Base-by-base conservation (phyloP, 2,329 filamentous ascomycete genomes). In the Ophiostoma sp. region DNA sequence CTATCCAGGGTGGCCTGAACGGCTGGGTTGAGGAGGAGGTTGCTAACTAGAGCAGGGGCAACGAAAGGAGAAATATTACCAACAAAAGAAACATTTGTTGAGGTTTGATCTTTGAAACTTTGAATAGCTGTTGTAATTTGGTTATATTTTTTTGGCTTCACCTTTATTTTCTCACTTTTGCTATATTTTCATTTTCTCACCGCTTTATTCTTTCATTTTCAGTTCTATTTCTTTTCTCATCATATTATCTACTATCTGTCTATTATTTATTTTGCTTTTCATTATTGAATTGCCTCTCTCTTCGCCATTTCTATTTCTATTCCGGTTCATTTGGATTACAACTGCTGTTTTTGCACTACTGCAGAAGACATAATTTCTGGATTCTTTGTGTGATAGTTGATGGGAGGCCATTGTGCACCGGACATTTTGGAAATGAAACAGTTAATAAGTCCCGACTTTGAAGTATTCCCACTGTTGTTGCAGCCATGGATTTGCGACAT, bases 1-100 rank as follows among this genome's bases (percentile, higher is more conserved):
- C 84, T 49, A 87, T 89, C 67, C 85, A 88, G 75, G 83, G 85
- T 70, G 85, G 85, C 6, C 77, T 89, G 73, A 88, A 88, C 72
- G 87, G 87, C 67, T 89, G 87, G 87, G 85, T 86, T 47, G 87
- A 89, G 77, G 87, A 89, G 75, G 85, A 87, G 76, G 84, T 87
- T 72, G 82, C 83, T 69, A 87, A 87, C 78, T 87, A 49, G 78
- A n/a, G 18, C 6, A 64, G 16, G 8, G 49, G 27, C 44, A 49
- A 62, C 47, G 41, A 27, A 47, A 62, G 40, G 44, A 44, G n/a
- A 41, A 55, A n/a, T 27, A 8, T 18, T 18, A 36, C 49, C n/a
- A 11, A 27, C 7, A 55, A 64, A 45, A 62, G 27, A 27, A 60
- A 52, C 16, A n/a, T 38, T 5, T 12, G 6, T 14, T n/a, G 38